Conservation (phyloP, 208 protist species). For the Porcisia deanei region DNA sequence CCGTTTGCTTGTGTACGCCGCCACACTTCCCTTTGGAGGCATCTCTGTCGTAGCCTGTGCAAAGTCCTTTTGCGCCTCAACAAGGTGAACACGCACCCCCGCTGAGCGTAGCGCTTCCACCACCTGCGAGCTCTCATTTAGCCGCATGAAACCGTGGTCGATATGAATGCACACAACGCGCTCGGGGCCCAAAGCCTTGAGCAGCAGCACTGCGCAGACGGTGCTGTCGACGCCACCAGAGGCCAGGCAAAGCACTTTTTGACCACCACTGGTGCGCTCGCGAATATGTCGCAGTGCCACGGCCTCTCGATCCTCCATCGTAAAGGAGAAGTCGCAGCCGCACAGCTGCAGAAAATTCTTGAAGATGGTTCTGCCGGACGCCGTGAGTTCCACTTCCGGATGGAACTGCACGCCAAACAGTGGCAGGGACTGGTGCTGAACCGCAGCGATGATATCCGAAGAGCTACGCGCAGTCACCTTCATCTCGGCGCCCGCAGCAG, state of each 20-base stretch:
- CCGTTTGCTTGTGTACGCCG: slow-evolving; percentile 59
- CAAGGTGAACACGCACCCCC: slow-evolving; percentile 77
- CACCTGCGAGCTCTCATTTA: slow-evolving; percentile 89
- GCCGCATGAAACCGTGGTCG: slow-evolving; percentile 98
- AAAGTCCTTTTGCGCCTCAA: slow-evolving; percentile 80
- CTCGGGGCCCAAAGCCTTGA: slow-evolving; percentile 94
- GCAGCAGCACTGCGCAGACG: slow-evolving; percentile 96
- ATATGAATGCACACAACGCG: slow-evolving; percentile 97
- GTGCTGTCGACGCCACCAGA: slow-evolving; percentile 98
- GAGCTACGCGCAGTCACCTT: slow-evolving; percentile 68
- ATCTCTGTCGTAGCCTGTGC: slow-evolving; percentile 79
- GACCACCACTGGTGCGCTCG: slow-evolving; percentile 73
- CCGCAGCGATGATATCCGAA: slow-evolving; percentile 77
- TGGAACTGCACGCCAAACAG: slow-evolving; percentile 98
- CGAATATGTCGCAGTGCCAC: slow-evolving; percentile 91
- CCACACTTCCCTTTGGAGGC: slow-evolving; percentile 46
- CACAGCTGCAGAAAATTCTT: slow-evolving; percentile 94
- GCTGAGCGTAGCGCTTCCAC: slow-evolving; percentile 70
- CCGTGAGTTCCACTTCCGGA: slow-evolving; percentile 97
- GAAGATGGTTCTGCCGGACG: slow-evolving; percentile 93
- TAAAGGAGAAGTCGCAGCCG: slow-evolving; percentile 77
- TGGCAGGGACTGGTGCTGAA: slow-evolving; percentile 62
- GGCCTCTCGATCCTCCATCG: slow-evolving; percentile 89
- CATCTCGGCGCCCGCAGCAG: slow-evolving; percentile 38
- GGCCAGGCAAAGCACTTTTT: slow-evolving; percentile 96